Base-by-base conservation (phyloP, 2,329 filamentous ascomycete genomes). In the Monosporascus sp. region DNA sequence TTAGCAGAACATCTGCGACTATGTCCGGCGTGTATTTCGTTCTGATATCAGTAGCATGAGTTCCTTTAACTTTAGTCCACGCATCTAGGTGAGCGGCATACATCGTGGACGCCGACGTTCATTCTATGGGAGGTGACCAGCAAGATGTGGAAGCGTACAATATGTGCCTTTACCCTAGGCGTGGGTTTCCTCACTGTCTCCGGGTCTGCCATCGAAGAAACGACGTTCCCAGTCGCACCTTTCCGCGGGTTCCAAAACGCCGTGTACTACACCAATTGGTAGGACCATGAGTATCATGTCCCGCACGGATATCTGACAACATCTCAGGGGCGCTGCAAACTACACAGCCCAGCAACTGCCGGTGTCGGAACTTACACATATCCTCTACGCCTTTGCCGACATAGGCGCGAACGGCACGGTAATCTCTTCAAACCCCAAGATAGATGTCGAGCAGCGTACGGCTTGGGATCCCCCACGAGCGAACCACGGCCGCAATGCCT, bases 371-470 rank as follows among this genome's bases (percentile, higher is more conserved):
- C 74, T 94, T 31, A 93, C 88, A 0, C 89, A 93, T 61, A 72
- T 94, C 1, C 76, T 93, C 8, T 93, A 80, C 54, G 73, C 78
- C 0, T 81, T 82, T 59, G 74, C 73, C 26, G 70, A 78, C 41
- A 75, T 81, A 43, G 68, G 59, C 6, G 50, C 63, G 1, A 72
- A 79, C 44, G 78, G 78, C 14, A 72, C 72, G 41, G 76, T 81
- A 67, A 74, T 62, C 53, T 76, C 88, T 6, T 84, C 82, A 2
- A 85, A 89, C 63, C 65, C 74, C 1, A 86, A 78, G 65, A 77
- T 84, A 9, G 86, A 92, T 54, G 58, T 76, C 0, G 76, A 91
- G 51, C 89, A 87, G 63, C 86, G 85, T 63, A 92, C 89, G 62
- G 70, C 81, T 0, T 74, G 70, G 14, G 89, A 93, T 65, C 82